A percentile compares a stretch with the other conserved stretches of the same genome.
Evolutionary conservation across 2,329 filamentous ascomycete species (phyloP).

Genomic region (Stagonosporopsis tanaceti): DNA sequence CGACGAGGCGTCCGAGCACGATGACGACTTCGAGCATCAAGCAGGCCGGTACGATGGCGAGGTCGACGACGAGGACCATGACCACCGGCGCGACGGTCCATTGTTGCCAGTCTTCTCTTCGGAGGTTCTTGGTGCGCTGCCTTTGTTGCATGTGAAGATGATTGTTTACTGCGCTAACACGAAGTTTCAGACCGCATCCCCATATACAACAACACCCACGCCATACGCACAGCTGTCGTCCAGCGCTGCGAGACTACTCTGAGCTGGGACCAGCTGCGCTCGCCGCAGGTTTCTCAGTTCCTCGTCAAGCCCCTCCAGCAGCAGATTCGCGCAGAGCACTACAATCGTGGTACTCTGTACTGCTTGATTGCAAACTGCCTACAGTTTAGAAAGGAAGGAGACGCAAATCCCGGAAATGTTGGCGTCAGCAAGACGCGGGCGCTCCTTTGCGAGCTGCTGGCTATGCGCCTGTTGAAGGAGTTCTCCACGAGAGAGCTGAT

Average conservation of each 20-base stretch:
- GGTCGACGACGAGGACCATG: conserved; percentile 36
- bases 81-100: conserved; percentile 42
- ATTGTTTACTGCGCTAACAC: conserved; percentile 36
- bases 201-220: conserved; percentile 88
- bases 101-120: conserved; percentile 53
- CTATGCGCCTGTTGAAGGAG: conserved; percentile 88
- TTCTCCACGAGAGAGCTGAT: conserved; percentile 90
- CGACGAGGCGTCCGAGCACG: conserved; percentile 32
- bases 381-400: conserved; percentile 88
- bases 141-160: conserved; percentile 15
- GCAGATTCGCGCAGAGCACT: conserved; percentile 82
- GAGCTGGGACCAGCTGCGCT: conserved; percentile 92
- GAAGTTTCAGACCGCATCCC: conserved; percentile 75
- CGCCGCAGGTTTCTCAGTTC: conserved; percentile 96
- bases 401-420: conserved; percentile 81
- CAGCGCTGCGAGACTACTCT: conserved; percentile 89
- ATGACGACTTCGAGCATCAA: conserved; percentile 32
- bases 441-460: conserved; percentile 87
- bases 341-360: conserved; percentile 86
- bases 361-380: conserved; percentile 92
- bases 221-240: conserved; percentile 84
- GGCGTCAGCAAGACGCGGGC: conserved; percentile 85
- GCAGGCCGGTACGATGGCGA: too few relatives aligned
- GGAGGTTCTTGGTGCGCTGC: conserved; percentile 45
- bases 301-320: conserved; percentile 94